Evolutionary conservation across 148 eudicot genomes (phyloP), one percentile per base, ranked within the genome.

Genomic region (Persicaria maculosa): DNA sequence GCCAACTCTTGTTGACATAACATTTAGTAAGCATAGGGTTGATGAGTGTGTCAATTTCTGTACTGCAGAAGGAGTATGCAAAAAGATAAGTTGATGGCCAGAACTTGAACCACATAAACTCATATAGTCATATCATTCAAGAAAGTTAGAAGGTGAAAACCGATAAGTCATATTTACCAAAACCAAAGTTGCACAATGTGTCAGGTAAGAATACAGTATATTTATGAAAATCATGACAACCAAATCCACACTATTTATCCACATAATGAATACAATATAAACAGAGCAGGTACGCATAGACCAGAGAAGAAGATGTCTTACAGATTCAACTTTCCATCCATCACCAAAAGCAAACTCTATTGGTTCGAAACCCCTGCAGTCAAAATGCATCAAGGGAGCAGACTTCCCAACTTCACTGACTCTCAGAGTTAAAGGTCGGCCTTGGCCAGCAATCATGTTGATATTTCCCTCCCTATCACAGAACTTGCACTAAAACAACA

Each of bases 331-430:
- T 82, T 87, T 83, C 98, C 98, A 94, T 15, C 92, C 97, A 81
- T 77, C 71, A 59, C 87, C 86, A 78, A 95, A 95, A 44, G 74
- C 65, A 77, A 83, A 90, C 4, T 84, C 93, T 62, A 94, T 16
- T 12, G 98, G 98, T 83, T 94, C 96, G 72, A 78, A 84, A 70
- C 97, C 97, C 76, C 93, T 86, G 79, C 96, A 94, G 72, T 94
- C 98, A 77, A 94, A 92, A 62, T 73, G 31, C 98, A 94, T 94
- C 80, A 94, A 31, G 53, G 92, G 90, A 16, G 86, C 77, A 79
- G 57, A 85, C 50, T 80, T 76, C 57, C 88, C 91, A 14, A 70
- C 43, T 79, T 87, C 88, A 80, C 88, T 84, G 16, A 47, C 74
- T 19, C 67, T 81, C 46, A 76, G 79, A 36, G 93, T 88, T 74